Conservation (phyloP, 2,329 filamentous ascomycete species). For the Alternaria triticina region DNA sequence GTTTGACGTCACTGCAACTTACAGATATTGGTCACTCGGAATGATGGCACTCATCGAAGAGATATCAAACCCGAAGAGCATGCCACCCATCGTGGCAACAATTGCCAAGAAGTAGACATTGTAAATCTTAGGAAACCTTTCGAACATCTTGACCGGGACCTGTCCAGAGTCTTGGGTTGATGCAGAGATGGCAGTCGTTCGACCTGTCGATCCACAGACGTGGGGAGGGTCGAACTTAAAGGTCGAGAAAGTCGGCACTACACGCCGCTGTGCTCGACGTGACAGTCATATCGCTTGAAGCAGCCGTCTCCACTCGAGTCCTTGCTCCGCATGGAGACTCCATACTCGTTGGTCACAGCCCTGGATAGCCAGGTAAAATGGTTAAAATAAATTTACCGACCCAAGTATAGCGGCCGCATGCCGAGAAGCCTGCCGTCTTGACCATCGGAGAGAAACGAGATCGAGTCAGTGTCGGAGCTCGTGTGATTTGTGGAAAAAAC, state of each 20-base stretch:
- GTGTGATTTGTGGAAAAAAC: conserved; percentile 19
- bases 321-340: conserved; percentile 9
- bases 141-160: conserved; percentile 35
- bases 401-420: conserved; percentile 4
- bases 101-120: conserved; percentile 66
- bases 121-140: conserved; percentile 57
- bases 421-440: conserved; percentile 2
- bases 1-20: conserved; percentile 2
- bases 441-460: conserved; percentile 7
- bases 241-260: not conserved
- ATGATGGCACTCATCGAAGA: conserved; percentile 68
- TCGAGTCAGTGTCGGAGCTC: conserved; percentile 1
- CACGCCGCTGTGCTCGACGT: not conserved
- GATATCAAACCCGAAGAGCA: conserved; percentile 80
- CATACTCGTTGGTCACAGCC: conserved; percentile 2
- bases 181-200: conserved; percentile 4
- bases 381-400: conserved; percentile 3
- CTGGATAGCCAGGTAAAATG: conserved; percentile 6
- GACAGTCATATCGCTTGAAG: not conserved
- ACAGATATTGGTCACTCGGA: conserved; percentile 21
- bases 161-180: conserved; percentile 9
- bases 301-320: conserved; percentile 11
- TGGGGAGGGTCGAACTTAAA: conserved; percentile 16
- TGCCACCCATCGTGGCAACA: conserved; percentile 68
- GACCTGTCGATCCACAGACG: conserved; percentile 5